Conservation (phyloP, 768 basidiomycete species). For the Epithele typhae region DNA sequence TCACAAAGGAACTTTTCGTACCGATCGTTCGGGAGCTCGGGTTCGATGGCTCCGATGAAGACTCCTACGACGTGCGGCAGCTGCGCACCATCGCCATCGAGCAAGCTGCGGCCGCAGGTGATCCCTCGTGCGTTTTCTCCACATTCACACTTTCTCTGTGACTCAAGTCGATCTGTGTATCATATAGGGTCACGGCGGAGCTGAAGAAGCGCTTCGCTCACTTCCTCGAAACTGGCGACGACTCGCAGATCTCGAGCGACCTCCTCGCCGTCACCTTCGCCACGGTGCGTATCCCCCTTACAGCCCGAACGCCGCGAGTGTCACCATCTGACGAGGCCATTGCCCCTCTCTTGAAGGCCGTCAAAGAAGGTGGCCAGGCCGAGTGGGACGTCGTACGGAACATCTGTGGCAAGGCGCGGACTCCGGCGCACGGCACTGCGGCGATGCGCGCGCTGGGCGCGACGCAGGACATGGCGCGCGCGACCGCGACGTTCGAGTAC, state of each 20-base stretch:
- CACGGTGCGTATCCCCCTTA: constrained; percentile 13
- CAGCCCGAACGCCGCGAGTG: neutral
- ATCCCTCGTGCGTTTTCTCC: constrained; percentile 31
- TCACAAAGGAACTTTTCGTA: constrained; percentile 43
- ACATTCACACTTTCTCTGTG: neutral
- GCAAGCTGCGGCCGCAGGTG: constrained; percentile 46
- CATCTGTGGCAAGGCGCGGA: constrained; percentile 68
- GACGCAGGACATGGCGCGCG: constrained; percentile 32
- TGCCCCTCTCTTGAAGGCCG: neutral
- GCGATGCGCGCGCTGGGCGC: constrained; percentile 53
- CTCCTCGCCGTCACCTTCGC: constrained; percentile 56
- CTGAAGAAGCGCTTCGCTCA: constrained; percentile 65
- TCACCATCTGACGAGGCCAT: neutral
- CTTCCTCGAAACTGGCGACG: constrained; percentile 69
- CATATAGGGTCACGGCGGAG: constrained; percentile 65
- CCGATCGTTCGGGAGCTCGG: constrained; percentile 80
- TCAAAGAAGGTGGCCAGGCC: neutral
- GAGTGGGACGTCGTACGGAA: constrained; percentile 35
- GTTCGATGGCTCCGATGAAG: constrained; percentile 63
- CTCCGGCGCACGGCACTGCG: constrained; percentile 66
- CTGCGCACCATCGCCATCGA: constrained; percentile 72
- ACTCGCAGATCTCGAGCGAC: constrained; percentile 77
- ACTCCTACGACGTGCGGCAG: constrained; percentile 63
- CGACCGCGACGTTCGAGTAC: constrained; percentile 40
- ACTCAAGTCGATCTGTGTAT: constrained; percentile 21